Evolutionary conservation across 2,329 filamentous ascomycete genomes (phyloP), one percentile per base, ranked within the genome.

Genomic region (Mycosphaerelloides madeirae): DNA sequence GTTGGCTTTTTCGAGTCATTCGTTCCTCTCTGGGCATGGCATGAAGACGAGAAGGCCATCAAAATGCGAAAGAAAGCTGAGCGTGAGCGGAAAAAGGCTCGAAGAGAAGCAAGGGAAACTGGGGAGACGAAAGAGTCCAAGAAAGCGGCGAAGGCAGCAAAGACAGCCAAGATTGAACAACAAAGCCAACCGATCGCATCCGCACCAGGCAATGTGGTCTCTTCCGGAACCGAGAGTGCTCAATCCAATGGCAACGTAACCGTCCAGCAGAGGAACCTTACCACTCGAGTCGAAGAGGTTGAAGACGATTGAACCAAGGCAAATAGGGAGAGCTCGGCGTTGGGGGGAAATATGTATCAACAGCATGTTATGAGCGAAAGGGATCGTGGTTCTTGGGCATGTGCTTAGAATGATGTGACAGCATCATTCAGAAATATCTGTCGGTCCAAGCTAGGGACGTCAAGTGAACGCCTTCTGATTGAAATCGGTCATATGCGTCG

Each of bases 1-100:
- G 93, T 98, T 20, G 95, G 91, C 6, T 97, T 98, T 72, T 85
- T 98, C 68, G 93, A 98, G 65, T 94, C 87, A 61, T 98, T 98
- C 78, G 84, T 84, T 63, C 93, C 93, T 15, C 71, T 95, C 5
- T 98, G 93, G 91, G 93, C 88, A 48, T 98, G 93, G 93, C 93
- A 98, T 67, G 90, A 67, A 54, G 59, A 58, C 29, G 62, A 62
- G 39, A 62, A 62, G 50, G 59, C 60, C 9, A 53, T 63, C 38
- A 66, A 66, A 58, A 59, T 59, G 54, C 54, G 63, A 11, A 67
- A 67, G 59, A 64, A 65, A 55, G 55, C 59, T 14, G 62, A 65
- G 45, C 36, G 60, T 7, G 46, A 55, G 37, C 49, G 48, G 38
- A 65, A 65, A 54, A 60, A 59, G 46, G 58, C 57, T 3, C 59